Conservation (phyloP, 257 asterid species). For the Phtheirospermum japonicum region DNA sequence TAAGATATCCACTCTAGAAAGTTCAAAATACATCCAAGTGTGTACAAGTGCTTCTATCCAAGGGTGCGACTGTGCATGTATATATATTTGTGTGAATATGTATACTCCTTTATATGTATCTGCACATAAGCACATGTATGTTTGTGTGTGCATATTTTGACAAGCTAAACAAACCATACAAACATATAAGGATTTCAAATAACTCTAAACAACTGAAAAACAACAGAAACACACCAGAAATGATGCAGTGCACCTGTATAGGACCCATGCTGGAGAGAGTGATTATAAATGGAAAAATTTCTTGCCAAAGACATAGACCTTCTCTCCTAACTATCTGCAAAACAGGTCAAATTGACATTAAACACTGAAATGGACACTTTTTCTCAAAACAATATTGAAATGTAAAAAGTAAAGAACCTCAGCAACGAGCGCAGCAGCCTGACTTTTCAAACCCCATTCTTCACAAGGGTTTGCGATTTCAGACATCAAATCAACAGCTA, state of each 20-base stretch:
- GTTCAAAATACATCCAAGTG: background rate
- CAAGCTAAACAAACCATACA: slow-evolving; percentile 12
- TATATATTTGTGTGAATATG: background rate
- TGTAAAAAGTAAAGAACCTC: slow-evolving; percentile 56
- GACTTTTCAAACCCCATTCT: slow-evolving; percentile 99
- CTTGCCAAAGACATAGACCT: slow-evolving; percentile 77
- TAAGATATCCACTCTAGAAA: background rate
- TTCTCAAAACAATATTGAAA: slow-evolving; percentile 15
- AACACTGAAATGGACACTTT: slow-evolving; percentile 11
- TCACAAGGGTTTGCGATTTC: slow-evolving; percentile 78
- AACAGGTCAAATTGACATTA: slow-evolving; percentile 31
- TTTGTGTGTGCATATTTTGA: background rate
- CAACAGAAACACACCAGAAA: slow-evolving; percentile 28
- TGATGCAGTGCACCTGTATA: slow-evolving; percentile 58
- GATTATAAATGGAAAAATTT: slow-evolving; percentile 74
- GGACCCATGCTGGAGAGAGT: slow-evolving; percentile 84
- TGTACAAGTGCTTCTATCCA: background rate
- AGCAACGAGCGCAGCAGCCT: slow-evolving; percentile 95
- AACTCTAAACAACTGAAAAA: slow-evolving; percentile 25
- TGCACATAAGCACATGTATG: slow-evolving; percentile 9
- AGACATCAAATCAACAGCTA: slow-evolving; percentile 81
- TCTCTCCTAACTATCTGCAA: slow-evolving; percentile 91
- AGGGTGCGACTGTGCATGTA: background rate
- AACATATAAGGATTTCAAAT: slow-evolving; percentile 20
- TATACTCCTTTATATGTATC: slow-evolving; percentile 7